Evolutionary conservation across 345 rosid genomes (phyloP).

Genomic region (Lepidium didymum): DNA sequence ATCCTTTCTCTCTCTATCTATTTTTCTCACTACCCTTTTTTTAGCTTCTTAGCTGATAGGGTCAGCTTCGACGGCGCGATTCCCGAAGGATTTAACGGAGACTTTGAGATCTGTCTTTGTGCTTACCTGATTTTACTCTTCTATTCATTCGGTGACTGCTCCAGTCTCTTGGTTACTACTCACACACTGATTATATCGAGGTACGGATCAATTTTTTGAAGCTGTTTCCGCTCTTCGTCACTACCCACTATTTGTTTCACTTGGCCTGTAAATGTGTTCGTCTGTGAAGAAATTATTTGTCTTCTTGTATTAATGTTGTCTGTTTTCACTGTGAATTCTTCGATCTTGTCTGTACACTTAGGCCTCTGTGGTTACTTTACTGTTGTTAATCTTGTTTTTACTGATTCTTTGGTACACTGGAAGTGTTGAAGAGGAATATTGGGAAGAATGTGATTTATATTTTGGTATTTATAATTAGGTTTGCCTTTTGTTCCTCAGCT

Average conservation of each 20-base stretch:
- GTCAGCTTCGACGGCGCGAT: slow-evolving; percentile 30
- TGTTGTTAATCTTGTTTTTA: background rate
- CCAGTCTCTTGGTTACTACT: background rate
- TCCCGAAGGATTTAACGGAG: slow-evolving; percentile 21
- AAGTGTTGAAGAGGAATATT: background rate
- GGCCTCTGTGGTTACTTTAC: background rate
- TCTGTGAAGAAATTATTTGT: background rate
- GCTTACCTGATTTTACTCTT: background rate
- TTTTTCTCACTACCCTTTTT: background rate
- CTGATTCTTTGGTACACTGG: background rate
- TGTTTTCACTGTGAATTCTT: background rate
- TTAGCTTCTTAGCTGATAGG: slow-evolving; percentile 18
- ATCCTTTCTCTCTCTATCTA: background rate
- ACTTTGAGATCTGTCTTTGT: slow-evolving; percentile 15
- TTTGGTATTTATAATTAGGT: background rate
- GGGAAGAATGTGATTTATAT: background rate
- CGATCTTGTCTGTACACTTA: slow-evolving; percentile 4
- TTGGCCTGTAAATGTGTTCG: background rate
- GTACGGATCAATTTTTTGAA: slow-evolving; percentile 7
- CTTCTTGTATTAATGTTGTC: background rate
- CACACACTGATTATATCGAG: background rate
- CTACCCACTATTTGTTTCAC: background rate
- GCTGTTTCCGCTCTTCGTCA: background rate
- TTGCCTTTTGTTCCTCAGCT: background rate
- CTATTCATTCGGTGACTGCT: background rate